phyloP scores from a whole-genome alignment of 2,329 filamentous ascomycete genomes.

The Lasiodiplodia sp. region DNA sequence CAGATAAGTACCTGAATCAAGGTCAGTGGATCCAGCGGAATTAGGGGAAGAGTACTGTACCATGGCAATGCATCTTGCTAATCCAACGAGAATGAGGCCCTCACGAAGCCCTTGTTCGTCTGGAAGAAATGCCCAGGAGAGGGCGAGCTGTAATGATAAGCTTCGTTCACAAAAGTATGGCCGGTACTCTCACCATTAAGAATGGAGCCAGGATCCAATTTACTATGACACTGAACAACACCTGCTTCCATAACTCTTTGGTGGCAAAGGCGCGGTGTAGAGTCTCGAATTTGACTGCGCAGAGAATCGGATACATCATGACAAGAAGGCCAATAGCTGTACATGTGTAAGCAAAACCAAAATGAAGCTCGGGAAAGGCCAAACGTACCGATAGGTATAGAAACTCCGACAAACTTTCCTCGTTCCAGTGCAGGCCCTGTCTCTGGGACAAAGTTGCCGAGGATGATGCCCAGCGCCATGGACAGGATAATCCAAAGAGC shows the following conservation, averaged over 20 bases:
- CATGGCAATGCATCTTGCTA: slow-evolving; percentile 91
- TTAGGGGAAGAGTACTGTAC: slow-evolving; percentile 40
- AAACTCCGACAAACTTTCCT: slow-evolving; percentile 71
- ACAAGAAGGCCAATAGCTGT: slow-evolving; percentile 79
- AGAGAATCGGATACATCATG: slow-evolving; percentile 95
- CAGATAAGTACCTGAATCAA: slow-evolving; percentile 66
- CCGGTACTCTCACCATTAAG: slow-evolving; percentile 73
- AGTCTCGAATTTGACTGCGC: slow-evolving; percentile 81
- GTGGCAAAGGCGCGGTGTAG: slow-evolving; percentile 71
- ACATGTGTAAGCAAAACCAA: too few relatives aligned
- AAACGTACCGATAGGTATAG: slow-evolving; percentile 55
- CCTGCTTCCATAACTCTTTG: slow-evolving; percentile 75
- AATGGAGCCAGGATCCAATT: slow-evolving; percentile 88
- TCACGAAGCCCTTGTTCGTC: slow-evolving; percentile 58
- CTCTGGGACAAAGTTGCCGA: slow-evolving; percentile 74
- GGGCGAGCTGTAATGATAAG: too few relatives aligned
- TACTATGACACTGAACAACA: slow-evolving; percentile 76
- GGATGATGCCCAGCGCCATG: slow-evolving; percentile 76
- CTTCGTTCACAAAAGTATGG: too few relatives aligned
- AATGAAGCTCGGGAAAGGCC: neutral
- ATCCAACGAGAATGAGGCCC: slow-evolving; percentile 80
- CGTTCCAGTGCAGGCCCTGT: slow-evolving; percentile 69
- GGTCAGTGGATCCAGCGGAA: too few relatives aligned
- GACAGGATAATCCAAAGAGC: slow-evolving; percentile 75
- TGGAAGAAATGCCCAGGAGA: slow-evolving; percentile 60